Base-by-base conservation (phyloP, 2,329 filamentous ascomycete genomes). In the Colletotrichum neosansevieriae region DNA sequence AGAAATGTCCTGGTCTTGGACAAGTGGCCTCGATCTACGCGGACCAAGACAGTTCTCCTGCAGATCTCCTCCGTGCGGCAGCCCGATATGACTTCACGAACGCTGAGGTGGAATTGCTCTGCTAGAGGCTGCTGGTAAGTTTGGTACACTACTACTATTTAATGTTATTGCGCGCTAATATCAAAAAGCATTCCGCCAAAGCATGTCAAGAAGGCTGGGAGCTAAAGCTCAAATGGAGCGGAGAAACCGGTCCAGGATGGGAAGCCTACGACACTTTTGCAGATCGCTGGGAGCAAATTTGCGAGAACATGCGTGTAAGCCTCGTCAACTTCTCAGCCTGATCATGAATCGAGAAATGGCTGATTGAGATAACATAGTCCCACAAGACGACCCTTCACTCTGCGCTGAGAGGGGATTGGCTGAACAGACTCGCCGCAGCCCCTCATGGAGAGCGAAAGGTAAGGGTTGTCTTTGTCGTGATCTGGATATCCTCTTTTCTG, bases 301-400 rank as follows among this genome's bases (percentile, higher is more conserved):
- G 54, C 54, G 13, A 17, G 21, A 58, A 58, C 12, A 58, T 42
- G 54, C 38, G 40, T 13, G 54, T 58, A 19, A 58, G 54, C 17
- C n/a, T 29, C 29, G 7, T 29, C 29, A 9, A 29, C 29, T 29
- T 29, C 29, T 29, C 29, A 29, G 1, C 6, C 29, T 9, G 29
- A 29, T 9, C 6, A 29, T 9, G 29, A 29, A 2, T 9, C 6
- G 6, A 29, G 29, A 12, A 51, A 17, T 15, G 29, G n/a, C 49
- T 15, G 6, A 29, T 29, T 1, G 29, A 29, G 29, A 29, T 7
- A 9, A 29, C 7, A 19, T 15, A 58, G 54, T n/a, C 32, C 24
- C 54, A 45, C n/a, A 58, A 58, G 24, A 38, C 42, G 12, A 58
- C 21, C 5, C 40, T 58, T 13, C 54, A 58, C 40, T 58, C 54